Conservation (phyloP, 306 rosid genomes). For the Pyrus bretschneideri region DNA sequence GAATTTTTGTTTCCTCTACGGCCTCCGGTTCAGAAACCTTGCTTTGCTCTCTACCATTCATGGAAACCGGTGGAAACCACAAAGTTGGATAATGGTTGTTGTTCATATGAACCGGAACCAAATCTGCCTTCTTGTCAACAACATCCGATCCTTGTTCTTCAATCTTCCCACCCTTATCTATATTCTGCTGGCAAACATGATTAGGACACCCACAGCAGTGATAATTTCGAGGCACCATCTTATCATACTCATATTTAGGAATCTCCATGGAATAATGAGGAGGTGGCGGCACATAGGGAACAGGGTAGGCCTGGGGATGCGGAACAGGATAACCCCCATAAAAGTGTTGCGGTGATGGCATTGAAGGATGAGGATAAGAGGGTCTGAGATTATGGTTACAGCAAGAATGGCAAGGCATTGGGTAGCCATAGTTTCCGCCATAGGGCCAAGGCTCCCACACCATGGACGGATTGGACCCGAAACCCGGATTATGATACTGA, state of each 20-base stretch:
- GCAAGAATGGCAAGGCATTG: conserved; percentile 31
- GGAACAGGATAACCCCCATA: conserved; percentile 8
- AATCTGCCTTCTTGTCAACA: conserved; percentile 26
- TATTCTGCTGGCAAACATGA: conserved; percentile 27
- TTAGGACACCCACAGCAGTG: conserved; percentile 63
- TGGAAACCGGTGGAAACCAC: conserved; percentile 45
- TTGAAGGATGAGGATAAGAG: conserved; percentile 27
- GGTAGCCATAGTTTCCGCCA: conserved; percentile 24
- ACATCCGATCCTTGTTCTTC: conserved; percentile 44
- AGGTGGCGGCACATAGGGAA: conserved; percentile 34
- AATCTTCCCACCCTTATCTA: conserved; percentile 33
- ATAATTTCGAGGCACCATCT: conserved; percentile 22
- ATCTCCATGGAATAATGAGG: conserved; percentile 39
- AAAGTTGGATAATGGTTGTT: conserved; percentile 37
- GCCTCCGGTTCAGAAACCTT: conserved; percentile 8
- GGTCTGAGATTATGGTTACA: conserved; percentile 37
- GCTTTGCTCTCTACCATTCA: conserved; percentile 17
- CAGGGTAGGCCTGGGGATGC: conserved; percentile 23
- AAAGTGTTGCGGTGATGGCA: neutral
- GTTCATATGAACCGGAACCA: conserved; percentile 29
- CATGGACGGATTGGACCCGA: conserved; percentile 29
- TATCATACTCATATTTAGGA: conserved; percentile 59
- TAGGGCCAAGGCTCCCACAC: conserved; percentile 39
- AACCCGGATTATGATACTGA: conserved; percentile 17
- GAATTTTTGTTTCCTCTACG: conserved; percentile 18